Conservation (phyloP, 1,284 basidiomycete species). For the Leccinum variabile region DNA sequence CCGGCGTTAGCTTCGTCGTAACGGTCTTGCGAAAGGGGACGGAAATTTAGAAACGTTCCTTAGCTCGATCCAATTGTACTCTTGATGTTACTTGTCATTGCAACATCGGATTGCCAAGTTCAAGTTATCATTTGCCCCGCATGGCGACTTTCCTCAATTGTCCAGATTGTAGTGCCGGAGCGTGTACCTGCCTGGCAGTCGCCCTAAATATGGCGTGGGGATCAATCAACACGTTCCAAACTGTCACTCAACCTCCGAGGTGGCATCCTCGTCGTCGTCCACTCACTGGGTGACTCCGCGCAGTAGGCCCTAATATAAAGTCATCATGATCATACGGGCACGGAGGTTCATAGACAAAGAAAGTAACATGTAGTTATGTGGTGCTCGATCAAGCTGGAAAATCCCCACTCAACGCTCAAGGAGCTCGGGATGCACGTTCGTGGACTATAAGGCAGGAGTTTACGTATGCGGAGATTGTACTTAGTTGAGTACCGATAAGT, state of each 20-base stretch:
- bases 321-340: background rate
- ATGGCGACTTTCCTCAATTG: constrained; percentile 5
- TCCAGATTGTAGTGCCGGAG: background rate
- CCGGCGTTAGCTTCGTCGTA: background rate
- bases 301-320: background rate
- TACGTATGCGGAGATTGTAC: constrained; percentile 7
- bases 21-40: constrained; percentile 3
- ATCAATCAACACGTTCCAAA: background rate
- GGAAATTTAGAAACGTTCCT: constrained; percentile 7
- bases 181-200: background rate
- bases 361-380: background rate
- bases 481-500: constrained; percentile 7
- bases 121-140: constrained; percentile 14
- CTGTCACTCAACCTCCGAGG: background rate
- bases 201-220: background rate
- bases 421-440: constrained; percentile 18
- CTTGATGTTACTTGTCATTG: constrained; percentile 2
- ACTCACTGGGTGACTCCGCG: background rate
- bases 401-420: background rate
- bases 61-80: constrained; percentile 19
- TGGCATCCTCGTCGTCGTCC: background rate
- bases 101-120: background rate
- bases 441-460: constrained; percentile 1
- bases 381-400: background rate
- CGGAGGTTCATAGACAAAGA: background rate